Percentiles rank a stretch among this genome's conserved stretches.
phyloP scores from a whole-genome alignment of 192 early-diverging fungal genomes.

The Thoreauomyces humboldtii region DNA sequence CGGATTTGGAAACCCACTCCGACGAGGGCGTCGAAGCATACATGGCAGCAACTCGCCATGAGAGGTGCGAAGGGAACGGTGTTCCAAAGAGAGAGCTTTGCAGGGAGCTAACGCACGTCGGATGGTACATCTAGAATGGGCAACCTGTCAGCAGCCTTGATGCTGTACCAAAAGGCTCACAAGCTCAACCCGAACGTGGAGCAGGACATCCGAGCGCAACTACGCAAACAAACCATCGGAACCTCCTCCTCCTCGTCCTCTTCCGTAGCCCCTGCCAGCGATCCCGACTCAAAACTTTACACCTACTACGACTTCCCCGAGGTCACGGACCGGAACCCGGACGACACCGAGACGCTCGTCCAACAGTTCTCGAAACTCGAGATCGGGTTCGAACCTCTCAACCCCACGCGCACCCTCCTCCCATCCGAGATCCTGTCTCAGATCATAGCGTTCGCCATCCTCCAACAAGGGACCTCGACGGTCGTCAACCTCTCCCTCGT shows the following conservation, averaged over 20 bases:
- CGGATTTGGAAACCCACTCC: not conserved
- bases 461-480: conserved; percentile 1
- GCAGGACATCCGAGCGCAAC: conserved; percentile 4
- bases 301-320: conserved; percentile 19
- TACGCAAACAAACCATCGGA: not conserved
- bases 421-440: conserved; percentile 21
- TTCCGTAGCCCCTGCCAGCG: not conserved
- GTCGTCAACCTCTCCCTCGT: conserved; percentile 15
- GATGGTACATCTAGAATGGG: conserved; percentile 18
- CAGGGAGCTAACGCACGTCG: not conserved
- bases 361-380: not conserved
- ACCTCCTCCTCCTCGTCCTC: not conserved
- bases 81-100: not conserved
- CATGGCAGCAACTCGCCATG: not conserved
- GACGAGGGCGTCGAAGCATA: conserved; percentile 4
- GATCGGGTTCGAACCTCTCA: not conserved
- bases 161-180: conserved; percentile 13
- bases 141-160: conserved; percentile 16
- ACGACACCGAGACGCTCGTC: not conserved
- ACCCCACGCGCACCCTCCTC: not conserved
- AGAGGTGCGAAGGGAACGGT: not conserved
- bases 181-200: conserved; percentile 18
- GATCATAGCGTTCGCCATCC: conserved; percentile 14
- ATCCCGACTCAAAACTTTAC: conserved; percentile 15
- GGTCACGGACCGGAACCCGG: not conserved